phyloP scores from a whole-genome alignment of 768 basidiomycete genomes.

The Steccherinum ochraceum region DNA sequence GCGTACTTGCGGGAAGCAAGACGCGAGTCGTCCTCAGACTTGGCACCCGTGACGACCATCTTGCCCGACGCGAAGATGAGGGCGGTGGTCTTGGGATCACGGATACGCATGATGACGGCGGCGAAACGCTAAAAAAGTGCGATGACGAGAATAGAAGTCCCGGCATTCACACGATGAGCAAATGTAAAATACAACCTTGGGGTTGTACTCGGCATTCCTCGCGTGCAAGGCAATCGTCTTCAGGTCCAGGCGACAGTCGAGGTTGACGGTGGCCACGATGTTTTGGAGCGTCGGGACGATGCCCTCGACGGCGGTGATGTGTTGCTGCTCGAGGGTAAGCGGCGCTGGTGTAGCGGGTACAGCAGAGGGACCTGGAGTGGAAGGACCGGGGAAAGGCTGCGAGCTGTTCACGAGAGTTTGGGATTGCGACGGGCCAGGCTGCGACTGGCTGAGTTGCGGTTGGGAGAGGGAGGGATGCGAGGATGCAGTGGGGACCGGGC shows the following conservation, averaged over 20 bases:
- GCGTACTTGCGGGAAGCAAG: conserved; percentile 98
- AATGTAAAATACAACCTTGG: conserved; percentile 77
- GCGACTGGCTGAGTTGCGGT: conserved; percentile 14
- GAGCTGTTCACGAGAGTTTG: conserved; percentile 17
- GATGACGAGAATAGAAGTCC: conserved; percentile 48
- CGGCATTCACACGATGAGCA: conserved; percentile 44
- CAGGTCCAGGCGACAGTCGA: conserved; percentile 92
- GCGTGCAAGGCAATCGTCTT: conserved; percentile 99
- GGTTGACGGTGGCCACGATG: conserved; percentile 97
- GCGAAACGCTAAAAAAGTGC: conserved; percentile 88
- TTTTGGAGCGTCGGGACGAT: conserved; percentile 99
- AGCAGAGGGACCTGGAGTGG: conserved; percentile 41
- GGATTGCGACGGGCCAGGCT: conserved; percentile 18
- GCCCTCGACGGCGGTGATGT: conserved; percentile 95
- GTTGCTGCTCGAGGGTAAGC: conserved; percentile 83
- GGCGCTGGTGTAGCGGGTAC: conserved; percentile 65
- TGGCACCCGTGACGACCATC: conserved; percentile 99
- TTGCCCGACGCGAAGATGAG: conserved; percentile 99
- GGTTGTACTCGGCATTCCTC: conserved; percentile 98
- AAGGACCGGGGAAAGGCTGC: conserved; percentile 45
- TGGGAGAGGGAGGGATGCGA: conserved; percentile 16
- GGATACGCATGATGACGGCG: conserved; percentile 99
- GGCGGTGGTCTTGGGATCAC: conserved; percentile 98
- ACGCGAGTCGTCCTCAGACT: conserved; percentile 96
- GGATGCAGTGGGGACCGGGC: conserved; percentile 48